Conservation (phyloP, 805 yeast species). For the Metschnikowia picachoensis region DNA sequence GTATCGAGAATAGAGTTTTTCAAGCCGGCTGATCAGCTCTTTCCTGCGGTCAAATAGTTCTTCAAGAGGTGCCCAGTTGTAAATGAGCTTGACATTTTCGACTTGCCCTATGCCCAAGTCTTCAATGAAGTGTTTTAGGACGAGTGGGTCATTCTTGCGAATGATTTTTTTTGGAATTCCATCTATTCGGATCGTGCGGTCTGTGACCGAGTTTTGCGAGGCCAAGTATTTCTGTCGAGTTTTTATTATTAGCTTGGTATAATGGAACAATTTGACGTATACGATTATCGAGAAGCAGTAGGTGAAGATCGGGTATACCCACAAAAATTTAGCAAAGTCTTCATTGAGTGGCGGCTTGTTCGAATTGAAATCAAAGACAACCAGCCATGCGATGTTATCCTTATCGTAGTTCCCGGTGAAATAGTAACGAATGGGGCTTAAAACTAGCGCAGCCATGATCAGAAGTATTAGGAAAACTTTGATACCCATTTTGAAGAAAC, state of each 20-base stretch:
- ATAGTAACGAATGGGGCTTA: slow-evolving; percentile 37
- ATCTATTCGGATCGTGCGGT: slow-evolving; percentile 52
- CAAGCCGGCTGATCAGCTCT: slow-evolving; percentile 32
- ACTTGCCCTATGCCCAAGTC: slow-evolving; percentile 54
- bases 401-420: slow-evolving; percentile 43
- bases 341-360: slow-evolving; percentile 26
- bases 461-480: slow-evolving; percentile 20
- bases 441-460: slow-evolving; percentile 24
- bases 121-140: slow-evolving; percentile 48
- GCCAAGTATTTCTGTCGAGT: slow-evolving; percentile 57
- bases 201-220: slow-evolving; percentile 56
- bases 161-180: slow-evolving; percentile 49
- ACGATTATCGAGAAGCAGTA: slow-evolving; percentile 49
- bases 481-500: slow-evolving; percentile 36
- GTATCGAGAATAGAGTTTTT: slow-evolving; percentile 37
- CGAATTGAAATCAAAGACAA: slow-evolving; percentile 4
- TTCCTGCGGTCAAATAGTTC: slow-evolving; percentile 33
- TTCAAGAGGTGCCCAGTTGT: slow-evolving; percentile 43
- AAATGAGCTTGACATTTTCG: slow-evolving; percentile 45
- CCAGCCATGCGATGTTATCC: slow-evolving; percentile 27
- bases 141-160: slow-evolving; percentile 33
- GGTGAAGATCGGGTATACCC: slow-evolving; percentile 55
- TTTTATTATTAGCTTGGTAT: slow-evolving; percentile 46
- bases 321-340: slow-evolving; percentile 42
- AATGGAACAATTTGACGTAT: slow-evolving; percentile 41